phyloP scores from a whole-genome alignment of 306 rosid genomes.

The Senna tora region DNA sequence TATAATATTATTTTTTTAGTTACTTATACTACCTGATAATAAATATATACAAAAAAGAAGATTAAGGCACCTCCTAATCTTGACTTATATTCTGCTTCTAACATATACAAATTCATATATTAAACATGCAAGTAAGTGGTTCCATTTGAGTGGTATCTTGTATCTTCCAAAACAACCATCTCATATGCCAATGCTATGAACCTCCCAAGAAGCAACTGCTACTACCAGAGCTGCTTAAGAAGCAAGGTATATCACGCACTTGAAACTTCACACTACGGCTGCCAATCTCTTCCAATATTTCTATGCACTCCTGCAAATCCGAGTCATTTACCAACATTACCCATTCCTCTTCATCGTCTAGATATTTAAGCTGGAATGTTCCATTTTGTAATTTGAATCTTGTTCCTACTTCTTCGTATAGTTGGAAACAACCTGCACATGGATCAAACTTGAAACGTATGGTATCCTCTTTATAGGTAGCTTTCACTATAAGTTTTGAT shows the following conservation, averaged over 20 bases:
- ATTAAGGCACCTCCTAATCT: conserved; percentile 26
- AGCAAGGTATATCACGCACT: conserved; percentile 60
- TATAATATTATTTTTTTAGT: not conserved
- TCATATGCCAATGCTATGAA: conserved; percentile 37
- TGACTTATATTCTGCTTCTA: conserved; percentile 39
- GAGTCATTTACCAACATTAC: conserved; percentile 81
- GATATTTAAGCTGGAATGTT: conserved; percentile 78
- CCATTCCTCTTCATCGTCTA: conserved; percentile 97
- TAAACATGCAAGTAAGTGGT: conserved; percentile 23
- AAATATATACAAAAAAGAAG: conserved; percentile 23
- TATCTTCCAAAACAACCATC: conserved; percentile 15
- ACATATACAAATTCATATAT: conserved; percentile 29
- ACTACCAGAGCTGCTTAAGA: conserved; percentile 59
- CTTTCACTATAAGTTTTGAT: conserved; percentile 75
- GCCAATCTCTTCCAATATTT: conserved; percentile 71
- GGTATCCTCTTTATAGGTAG: conserved; percentile 70
- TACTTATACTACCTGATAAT: conserved; percentile 8
- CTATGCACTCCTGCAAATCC: conserved; percentile 84
- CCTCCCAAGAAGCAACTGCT: conserved; percentile 60
- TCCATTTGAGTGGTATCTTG: conserved; percentile 32
- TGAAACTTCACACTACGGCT: conserved; percentile 64
- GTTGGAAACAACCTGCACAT: conserved; percentile 62
- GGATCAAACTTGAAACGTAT: conserved; percentile 86
- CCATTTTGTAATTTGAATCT: conserved; percentile 77
- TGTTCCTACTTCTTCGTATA: conserved; percentile 76